Evolutionary conservation across 2,329 filamentous ascomycete genomes (phyloP), one percentile per base, ranked within the genome.

Genomic region (Gnomoniopsis smithogilvyi): DNA sequence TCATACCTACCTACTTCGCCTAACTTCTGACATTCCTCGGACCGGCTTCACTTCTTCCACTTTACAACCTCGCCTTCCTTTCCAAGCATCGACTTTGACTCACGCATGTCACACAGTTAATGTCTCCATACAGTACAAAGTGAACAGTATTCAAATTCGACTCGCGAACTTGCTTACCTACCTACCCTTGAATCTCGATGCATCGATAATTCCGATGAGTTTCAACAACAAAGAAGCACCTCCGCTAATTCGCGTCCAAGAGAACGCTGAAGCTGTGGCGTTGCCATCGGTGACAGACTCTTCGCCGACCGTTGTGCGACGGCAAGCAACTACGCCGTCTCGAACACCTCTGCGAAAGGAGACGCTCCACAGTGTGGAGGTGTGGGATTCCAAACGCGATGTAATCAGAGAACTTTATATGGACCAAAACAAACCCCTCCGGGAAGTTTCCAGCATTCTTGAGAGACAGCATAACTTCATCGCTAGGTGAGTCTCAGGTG

Each of bases 401-500:
- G 50, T 52, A 34, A 61, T 61, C 47, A 54, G 54, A 30, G 17
- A 51, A 38, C 38, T 61, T 22, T 61, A 61, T 46, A 61, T 61
- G 36, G 54, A 58, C 19, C 34, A 61, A n/a, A 61, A 61, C 26
- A 58, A 58, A 11, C 57, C 59, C 10, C 59, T 61, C 4, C 33
- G 45, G 3, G 45, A 51, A 34, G 38, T 58, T 14, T 61, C 59
- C 6, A 8, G 51, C 3, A 54, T 46, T 34, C 59, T 61, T 19
- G 30, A 47, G 15, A 41, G 3, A 19, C 11, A 22, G 22, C 36
- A 54, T n/a, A 46, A 30, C n/a, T 61, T 61, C 15, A 36, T 15
- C 11, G 59, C 59, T 51, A 54, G 54, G 59, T 61, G 45, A 61
- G 59, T 61, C 52, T 41, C 58, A 60, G 46, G 48, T n/a, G n/a